Base-by-base conservation (phyloP, 2,329 filamentous ascomycete genomes). In the Leptographium wingfieldii region DNA sequence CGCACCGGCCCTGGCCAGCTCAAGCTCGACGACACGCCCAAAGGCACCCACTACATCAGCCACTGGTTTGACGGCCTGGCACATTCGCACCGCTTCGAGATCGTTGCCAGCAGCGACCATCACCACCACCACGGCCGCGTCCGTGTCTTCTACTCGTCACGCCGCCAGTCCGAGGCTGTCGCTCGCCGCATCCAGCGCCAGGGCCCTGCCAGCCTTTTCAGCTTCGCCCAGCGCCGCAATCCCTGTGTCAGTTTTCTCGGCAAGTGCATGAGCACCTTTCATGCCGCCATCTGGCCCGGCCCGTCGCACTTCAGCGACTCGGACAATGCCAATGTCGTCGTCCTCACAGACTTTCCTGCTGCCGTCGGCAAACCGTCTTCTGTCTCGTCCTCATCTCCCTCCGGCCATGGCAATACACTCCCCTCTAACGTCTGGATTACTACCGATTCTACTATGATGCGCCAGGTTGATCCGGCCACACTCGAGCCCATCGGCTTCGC, bases 61-160 rank as follows among this genome's bases (percentile, higher is more conserved):
- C 88, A 94, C 69, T 94, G 89, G 89, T 94, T 94, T 65, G 90
- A 94, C 68, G 87, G 87, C 6, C 83, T 90, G 61, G 80, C 83
- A 3, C 81, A 88, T 59, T 77, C 83, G 1, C 87, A 92, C 72
- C 83, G 81, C 33, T 92, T 92, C 68, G 79, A 89, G 60, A 86
- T 92, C 38, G 66, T 82, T 3, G 68, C 78, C 0, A 63, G 16
- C 3, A 49, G 22, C 1, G 53, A 46, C 43, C 16, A 46, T 19
- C 14, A 43, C 40, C 35, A 38, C 10, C 35, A 38, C 35, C 6
- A 38, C 16, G 3, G 19, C 43, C 43, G 16, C n/a, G 54, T 43
- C 54, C 33, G 74, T 40, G 85, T 92, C 3, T 74, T 79, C 29
- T 92, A 92, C 69, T 86, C 85, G 7, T 94, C 88, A 1, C 79